Base-by-base conservation (phyloP, 371 early-diverging fungal genomes). In the Lichtheimia ornata region DNA sequence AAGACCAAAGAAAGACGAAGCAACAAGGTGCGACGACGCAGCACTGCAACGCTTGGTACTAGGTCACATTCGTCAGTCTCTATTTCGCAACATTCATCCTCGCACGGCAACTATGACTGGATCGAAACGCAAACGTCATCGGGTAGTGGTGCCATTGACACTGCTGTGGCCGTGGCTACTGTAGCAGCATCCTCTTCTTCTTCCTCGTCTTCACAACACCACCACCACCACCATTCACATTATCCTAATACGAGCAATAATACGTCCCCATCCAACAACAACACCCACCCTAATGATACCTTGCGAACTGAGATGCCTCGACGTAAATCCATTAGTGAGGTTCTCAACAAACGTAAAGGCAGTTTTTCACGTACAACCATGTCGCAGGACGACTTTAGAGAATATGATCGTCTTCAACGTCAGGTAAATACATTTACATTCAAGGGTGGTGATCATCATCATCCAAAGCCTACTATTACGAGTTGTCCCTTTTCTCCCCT, bases 291-390 rank as follows among this genome's bases (percentile, higher is more conserved):
- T 22, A n/a, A 13, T 44, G 56, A 44, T 18, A 17, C 9, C 15
- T 15, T 43, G 15, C 41, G 44, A 9, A 27, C 41, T 4, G 61
- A 53, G 35, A 24, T 24, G 14, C 55, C 66, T 56, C 67, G 77
- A 50, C 70, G 74, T 22, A 73, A 74, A 65, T 80, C 81, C 7
- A 72, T 77, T n/a, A 71, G 75, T 0, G 77, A 77, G 52, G 77
- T 73, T 50, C 75, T 80, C 55, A 61, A 71, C n/a, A 65, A 67
- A 56, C 61, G 75, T 30, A 72, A 72, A 53, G 70, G 66, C 13
- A 80, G 81, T 52, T 53, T 68, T 9, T 28, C 65, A 14, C 71
- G 63, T 17, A 62, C 67, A 14, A 58, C 61, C 14, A 57, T 66
- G 52, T 65, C 63, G 3, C 69, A 76, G 40, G 62, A 66, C 42